phyloP scores from a whole-genome alignment of 2,329 filamentous ascomycete genomes.

The Alternaria sp. region DNA sequence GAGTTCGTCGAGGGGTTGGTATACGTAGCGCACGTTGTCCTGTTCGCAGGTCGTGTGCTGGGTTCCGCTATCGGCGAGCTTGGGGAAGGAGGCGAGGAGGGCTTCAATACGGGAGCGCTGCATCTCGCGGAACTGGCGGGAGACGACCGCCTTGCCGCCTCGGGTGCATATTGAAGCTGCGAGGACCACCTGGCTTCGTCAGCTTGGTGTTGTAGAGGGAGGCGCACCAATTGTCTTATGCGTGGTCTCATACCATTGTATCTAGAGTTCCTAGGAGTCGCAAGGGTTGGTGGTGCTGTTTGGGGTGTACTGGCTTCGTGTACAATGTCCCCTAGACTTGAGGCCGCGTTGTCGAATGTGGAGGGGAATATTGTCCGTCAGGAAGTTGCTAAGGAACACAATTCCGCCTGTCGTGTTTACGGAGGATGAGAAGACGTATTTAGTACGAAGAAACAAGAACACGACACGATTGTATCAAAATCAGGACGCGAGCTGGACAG shows the following conservation, averaged over 20 bases:
- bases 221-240: background rate
- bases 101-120: conserved; percentile 95
- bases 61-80: conserved; percentile 92
- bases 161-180: conserved; percentile 98
- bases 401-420: background rate
- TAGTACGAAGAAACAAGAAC: background rate
- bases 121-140: conserved; percentile 97
- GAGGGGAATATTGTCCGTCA: conserved; percentile 26
- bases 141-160: conserved; percentile 97
- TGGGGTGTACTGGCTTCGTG: background rate
- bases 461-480: background rate
- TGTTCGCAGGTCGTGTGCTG: conserved; percentile 99
- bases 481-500: background rate
- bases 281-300: background rate
- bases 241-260: conserved; percentile 38
- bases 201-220: conserved; percentile 20
- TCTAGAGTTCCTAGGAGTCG: conserved; percentile 9
- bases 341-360: conserved; percentile 15
- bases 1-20: conserved; percentile 97
- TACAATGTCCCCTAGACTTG: conserved; percentile 1
- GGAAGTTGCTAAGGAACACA: conserved; percentile 17
- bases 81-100: conserved; percentile 94
- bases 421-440: background rate
- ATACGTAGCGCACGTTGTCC: conserved; percentile 99
- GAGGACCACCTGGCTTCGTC: conserved; percentile 79